These are phyloP conservation scores for Talaromyces marneffei DNA, from an alignment of 2,329 filamentous ascomycete genomes.

Conservation along the genomic window DNA sequence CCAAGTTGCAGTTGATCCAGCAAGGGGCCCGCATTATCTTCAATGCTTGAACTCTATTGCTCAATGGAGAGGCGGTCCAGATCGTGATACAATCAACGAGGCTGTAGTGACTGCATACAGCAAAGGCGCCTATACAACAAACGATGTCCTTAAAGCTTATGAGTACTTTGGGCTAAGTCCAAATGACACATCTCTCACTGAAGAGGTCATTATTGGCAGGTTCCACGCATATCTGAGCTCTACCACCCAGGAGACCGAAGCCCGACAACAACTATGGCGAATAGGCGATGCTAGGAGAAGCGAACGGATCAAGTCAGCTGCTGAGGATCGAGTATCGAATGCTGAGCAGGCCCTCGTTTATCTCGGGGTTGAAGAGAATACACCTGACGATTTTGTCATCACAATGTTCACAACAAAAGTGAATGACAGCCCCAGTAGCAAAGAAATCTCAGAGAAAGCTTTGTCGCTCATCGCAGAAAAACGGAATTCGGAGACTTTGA, in stretches of 20 bases:
- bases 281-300: conserved; percentile 57
- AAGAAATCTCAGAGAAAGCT: conserved; percentile 50
- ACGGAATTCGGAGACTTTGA: conserved; percentile 51
- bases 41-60: conserved; percentile 60
- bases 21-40: conserved; percentile 56
- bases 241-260: conserved; percentile 51
- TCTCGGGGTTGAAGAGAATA: conserved; percentile 48
- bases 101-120: conserved; percentile 55
- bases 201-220: conserved; percentile 57
- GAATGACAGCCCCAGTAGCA: conserved; percentile 47
- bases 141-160: conserved; percentile 55
- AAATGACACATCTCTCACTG: conserved; percentile 43
- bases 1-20: conserved; percentile 53
- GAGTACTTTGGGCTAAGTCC: conserved; percentile 52
- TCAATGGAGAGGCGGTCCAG: conserved; percentile 40
- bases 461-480: conserved; percentile 54
- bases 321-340: conserved; percentile 55
- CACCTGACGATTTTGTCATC: conserved; percentile 53
- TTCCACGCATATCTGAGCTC: conserved; percentile 57
- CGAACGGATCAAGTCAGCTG: conserved; percentile 52
- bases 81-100: conserved; percentile 52
- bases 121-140: conserved; percentile 51
- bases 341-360: conserved; percentile 59
- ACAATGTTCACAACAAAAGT: conserved; percentile 55
- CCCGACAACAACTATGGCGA: conserved; percentile 52